These are phyloP conservation scores for Fusarium pseudocircinatum DNA, from an alignment of 2,329 filamentous ascomycete genomes.

Conservation along the genomic window DNA sequence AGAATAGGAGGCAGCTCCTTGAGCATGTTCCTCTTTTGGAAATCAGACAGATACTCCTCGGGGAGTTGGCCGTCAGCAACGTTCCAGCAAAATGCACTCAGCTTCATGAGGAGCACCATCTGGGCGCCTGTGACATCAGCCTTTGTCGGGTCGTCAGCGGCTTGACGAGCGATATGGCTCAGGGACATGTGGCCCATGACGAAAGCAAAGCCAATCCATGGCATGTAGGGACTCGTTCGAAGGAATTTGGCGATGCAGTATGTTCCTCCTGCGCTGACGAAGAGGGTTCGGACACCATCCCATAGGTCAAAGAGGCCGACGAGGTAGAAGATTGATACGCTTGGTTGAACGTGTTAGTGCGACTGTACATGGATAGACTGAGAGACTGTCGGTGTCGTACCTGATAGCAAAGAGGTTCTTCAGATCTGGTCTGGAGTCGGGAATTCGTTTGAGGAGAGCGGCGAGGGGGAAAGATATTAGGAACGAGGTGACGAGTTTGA, in stretches of 20 bases:
- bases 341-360: conserved; percentile 45
- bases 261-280: conserved; percentile 80
- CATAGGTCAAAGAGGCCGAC: conserved; percentile 94
- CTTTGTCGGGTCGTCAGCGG: conserved; percentile 68
- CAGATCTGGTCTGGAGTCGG: conserved; percentile 81
- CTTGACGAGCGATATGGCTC: conserved; percentile 86
- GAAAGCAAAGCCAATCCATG: conserved; percentile 94
- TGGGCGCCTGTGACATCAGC: conserved; percentile 95
- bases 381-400: conserved; percentile 55
- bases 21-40: conserved; percentile 85
- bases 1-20: conserved; percentile 77
- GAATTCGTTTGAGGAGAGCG: conserved; percentile 86
- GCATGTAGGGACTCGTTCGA: conserved; percentile 87
- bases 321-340: conserved; percentile 87
- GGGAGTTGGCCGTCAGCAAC: conserved; percentile 89
- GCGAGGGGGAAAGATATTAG: conserved; percentile 92
- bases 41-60: conserved; percentile 81
- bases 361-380: neutral
- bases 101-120: conserved; percentile 99
- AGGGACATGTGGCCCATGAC: conserved; percentile 95
- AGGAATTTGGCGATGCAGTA: conserved; percentile 87
- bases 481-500: conserved; percentile 93
- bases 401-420: conserved; percentile 90
- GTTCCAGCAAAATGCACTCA: conserved; percentile 97
- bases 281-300: conserved; percentile 80